Base-by-base conservation (phyloP, 2,329 filamentous ascomycete species). In the Epichloe gansuensis region DNA sequence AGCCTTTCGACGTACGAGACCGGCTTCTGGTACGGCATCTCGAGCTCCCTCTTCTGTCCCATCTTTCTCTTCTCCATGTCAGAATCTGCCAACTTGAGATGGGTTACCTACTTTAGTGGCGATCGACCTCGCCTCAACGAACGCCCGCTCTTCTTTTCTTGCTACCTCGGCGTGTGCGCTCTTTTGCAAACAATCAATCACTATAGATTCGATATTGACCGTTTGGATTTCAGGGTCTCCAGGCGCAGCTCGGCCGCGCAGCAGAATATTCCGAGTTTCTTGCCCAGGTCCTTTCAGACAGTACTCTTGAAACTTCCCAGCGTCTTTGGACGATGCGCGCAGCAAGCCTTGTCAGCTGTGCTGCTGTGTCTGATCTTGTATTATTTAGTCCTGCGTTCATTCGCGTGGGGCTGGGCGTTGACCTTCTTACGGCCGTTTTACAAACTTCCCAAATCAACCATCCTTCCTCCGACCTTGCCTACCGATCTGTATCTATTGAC, bases 101-200 rank as follows among this genome's bases (percentile, higher is more conserved):
- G 86, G 78, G 82, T 95, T 58, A 86, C 85, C 52, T 77, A 81
- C 59, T 81, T 80, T 67, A 82, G 74, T 56, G 83, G 77, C 58
- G 88, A 93, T 65, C 79, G 90, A 38, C 77, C 85, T 21, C 77
- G 82, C 50, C 70, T 96, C 54, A 97, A 97, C 65, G 91, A 97
- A 72, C 81, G 86, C 58, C 85, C 89, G 1, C 77, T 97, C 28
- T 93, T 90, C 64, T 73, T 95, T 49, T 82, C 87, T 37, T 80
- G 78, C 55, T 82, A 86, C 61, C 80, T 93, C 58, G 63, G 83
- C 3, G 67, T 83, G 1, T 75, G 93, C 44, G 88, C 86, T 4
- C 54, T 86, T 9, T 69, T 77, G n/a, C 87, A 95, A 66, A 81
- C 85, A 1, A 62, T 77, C 11, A 63, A 78, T 35, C 91, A 96